Evolutionary conservation across 2,329 filamentous ascomycete species (phyloP), one percentile per base, ranked within the genome.

Genomic region (Epichloe aotearoae): DNA sequence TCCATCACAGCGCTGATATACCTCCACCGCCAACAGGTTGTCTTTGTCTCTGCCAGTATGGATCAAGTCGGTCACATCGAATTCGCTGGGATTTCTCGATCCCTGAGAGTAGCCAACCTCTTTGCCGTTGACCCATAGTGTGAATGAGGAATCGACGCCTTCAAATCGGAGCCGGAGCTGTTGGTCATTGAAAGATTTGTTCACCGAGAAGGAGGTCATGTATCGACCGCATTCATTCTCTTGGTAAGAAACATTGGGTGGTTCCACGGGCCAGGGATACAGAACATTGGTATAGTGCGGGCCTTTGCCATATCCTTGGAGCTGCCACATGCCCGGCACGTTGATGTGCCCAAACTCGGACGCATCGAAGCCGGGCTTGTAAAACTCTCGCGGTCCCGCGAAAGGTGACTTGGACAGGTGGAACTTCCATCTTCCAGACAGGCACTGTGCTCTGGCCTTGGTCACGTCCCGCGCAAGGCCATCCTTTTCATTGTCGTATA

Each of bases 101-200:
- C 84, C 85, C 60, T 88, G 84, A 1, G 79, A 80, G 59, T 88
- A 88, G 1, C 85, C 85, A 7, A 87, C 74, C 45, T 82, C 69
- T 11, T 69, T 65, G 0, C 82, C 82, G 58, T 89, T 88, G 3
- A 89, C 61, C 75, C 79, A 88, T 2, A 87, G 70, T 56, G 84
- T 80, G 55, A 84, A 88, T 0, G 84, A 79, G 43, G 81, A 78
- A 59, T 88, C 84, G 0, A 88, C 84, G 0, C 85, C 85, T 56
- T 88, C 84, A 52, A 88, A 88, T 4, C 84, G 72, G 4, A 89
- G 66, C n/a, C 83, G 70, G 14, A 84, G 69, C 56, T 85, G 80
- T 26, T 73, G 64, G 4, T 66, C 67, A n/a, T 68, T 65, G 46
- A 71, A 74, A 6, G 69, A 58, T 3, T 69, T 57, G 0, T 73